Percentiles rank a stretch among this genome's conserved stretches.
Conservation (phyloP, 208 protist genomes). For the Trypanosoma brucei region DNA sequence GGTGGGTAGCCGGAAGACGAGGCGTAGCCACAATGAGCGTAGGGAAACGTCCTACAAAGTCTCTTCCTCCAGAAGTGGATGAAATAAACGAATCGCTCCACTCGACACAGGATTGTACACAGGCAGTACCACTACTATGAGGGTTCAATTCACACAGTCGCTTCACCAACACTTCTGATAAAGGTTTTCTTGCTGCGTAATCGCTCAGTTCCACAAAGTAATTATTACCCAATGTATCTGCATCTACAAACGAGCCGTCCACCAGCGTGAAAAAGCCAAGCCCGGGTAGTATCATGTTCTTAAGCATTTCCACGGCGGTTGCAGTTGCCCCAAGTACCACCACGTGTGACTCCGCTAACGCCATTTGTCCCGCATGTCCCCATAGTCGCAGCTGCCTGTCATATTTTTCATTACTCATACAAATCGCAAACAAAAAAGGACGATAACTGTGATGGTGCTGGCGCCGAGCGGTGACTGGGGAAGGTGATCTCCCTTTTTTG, state of each 20-base stretch:
- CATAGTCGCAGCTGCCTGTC: constrained; percentile 94
- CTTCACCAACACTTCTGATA: constrained; percentile 62
- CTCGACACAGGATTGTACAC: constrained; percentile 18
- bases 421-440: neutral
- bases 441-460: too few relatives aligned
- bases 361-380: constrained; percentile 90
- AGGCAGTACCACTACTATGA: constrained; percentile 40
- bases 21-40: constrained; percentile 18
- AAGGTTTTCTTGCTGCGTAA: constrained; percentile 40
- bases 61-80: neutral
- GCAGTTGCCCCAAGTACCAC: constrained; percentile 90
- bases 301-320: constrained; percentile 90
- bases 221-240: constrained; percentile 90
- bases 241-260: constrained; percentile 78
- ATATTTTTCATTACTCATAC: constrained; percentile 57
- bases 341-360: constrained; percentile 80
- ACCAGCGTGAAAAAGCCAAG: constrained; percentile 93
- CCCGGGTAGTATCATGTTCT: constrained; percentile 95
- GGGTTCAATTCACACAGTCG: constrained; percentile 89
- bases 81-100: constrained; percentile 45
- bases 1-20: constrained; percentile 6
- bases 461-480: too few relatives aligned
- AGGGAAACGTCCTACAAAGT: neutral
- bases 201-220: constrained; percentile 88
- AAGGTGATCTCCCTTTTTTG: too few relatives aligned